Evolutionary conservation across 208 protist genomes (phyloP), one percentile per base, ranked within the genome.

Genomic region (Vickermania spadyakhi): DNA sequence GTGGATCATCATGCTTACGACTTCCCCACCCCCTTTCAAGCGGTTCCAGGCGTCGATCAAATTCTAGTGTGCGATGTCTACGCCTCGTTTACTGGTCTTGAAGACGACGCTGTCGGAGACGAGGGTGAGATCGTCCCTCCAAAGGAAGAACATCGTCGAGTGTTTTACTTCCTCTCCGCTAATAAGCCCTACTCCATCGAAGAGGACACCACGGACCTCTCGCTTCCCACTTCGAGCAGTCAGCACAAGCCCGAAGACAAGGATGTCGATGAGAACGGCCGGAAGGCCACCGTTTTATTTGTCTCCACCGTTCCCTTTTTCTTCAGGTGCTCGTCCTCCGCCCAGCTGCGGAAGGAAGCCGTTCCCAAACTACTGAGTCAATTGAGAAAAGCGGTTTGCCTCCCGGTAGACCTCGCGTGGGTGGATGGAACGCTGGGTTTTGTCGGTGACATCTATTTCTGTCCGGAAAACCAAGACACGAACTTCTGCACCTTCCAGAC

Each of bases 351-450:
- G n/a, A n/a, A n/a, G n/a, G n/a, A n/a, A n/a, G n/a, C n/a, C n/a
- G n/a, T n/a, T n/a, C n/a, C n/a, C n/a, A n/a, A n/a, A n/a, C n/a
- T n/a, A n/a, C n/a, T n/a, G n/a, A n/a, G n/a, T n/a, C n/a, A n/a
- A n/a, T n/a, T n/a, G n/a, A n/a, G n/a, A n/a, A n/a, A n/a, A n/a
- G 78, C 83, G 7, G 22, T 60, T 1, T 74, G 62, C 14, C 18
- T 79, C 25, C 76, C 79, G 22, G 73, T 80, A 0, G 78, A 65
- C 14, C 67, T 83, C 27, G 77, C 60, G 0, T 58, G 62, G 26
- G 66, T 89, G 22, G 81, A 79, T 55, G 78, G 73, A 0, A 53
- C 74, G 21, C 72, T 68, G 0, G 78, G 75, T 3, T 71, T 81
- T 31, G 27, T 85, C 3, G 77, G 82, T 29, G 78, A 89, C 57